phyloP scores from a whole-genome alignment of 768 basidiomycete species.

The Psilocybe azurescens region DNA sequence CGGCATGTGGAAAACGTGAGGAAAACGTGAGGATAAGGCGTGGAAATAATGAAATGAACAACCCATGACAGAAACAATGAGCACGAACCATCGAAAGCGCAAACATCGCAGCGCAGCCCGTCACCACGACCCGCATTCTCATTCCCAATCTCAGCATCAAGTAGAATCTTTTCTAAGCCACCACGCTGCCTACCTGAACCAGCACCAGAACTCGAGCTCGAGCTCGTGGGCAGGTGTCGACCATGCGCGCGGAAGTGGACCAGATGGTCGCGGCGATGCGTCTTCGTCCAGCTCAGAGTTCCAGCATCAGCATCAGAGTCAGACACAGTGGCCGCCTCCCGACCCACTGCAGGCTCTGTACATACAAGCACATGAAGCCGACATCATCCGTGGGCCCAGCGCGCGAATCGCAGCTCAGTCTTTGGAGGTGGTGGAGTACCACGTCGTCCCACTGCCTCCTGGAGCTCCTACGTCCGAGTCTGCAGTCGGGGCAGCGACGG shows the following conservation, averaged over 20 bases:
- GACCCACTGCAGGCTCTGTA: conserved; percentile 37
- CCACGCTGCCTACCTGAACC: conserved; percentile 15
- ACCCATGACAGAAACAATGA: conserved; percentile 7
- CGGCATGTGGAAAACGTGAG: too few species aligned
- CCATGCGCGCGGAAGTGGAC: too few species aligned
- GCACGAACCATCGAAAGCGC: conserved; percentile 17
- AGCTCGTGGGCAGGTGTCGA: not conserved
- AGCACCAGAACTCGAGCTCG: not conserved
- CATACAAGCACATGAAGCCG: conserved; percentile 80
- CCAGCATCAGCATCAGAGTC: not conserved
- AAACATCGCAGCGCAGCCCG: conserved; percentile 11
- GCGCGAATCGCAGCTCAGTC: conserved; percentile 43
- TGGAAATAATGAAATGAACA: too few species aligned
- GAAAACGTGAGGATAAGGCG: too few species aligned
- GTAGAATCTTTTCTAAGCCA: conserved; percentile 17
- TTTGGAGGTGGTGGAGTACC: conserved; percentile 37
- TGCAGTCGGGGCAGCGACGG: not conserved
- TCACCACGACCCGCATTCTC: conserved; percentile 6
- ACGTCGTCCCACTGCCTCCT: not conserved
- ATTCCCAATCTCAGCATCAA: not conserved
- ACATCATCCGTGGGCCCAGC: conserved; percentile 60
- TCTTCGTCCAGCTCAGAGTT: not conserved
- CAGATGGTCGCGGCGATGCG: not conserved
- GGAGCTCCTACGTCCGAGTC: not conserved
- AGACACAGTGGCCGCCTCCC: not conserved